Evolutionary conservation across 371 early-diverging fungal species (phyloP).

Genomic region (Pancytospora philotis): DNA sequence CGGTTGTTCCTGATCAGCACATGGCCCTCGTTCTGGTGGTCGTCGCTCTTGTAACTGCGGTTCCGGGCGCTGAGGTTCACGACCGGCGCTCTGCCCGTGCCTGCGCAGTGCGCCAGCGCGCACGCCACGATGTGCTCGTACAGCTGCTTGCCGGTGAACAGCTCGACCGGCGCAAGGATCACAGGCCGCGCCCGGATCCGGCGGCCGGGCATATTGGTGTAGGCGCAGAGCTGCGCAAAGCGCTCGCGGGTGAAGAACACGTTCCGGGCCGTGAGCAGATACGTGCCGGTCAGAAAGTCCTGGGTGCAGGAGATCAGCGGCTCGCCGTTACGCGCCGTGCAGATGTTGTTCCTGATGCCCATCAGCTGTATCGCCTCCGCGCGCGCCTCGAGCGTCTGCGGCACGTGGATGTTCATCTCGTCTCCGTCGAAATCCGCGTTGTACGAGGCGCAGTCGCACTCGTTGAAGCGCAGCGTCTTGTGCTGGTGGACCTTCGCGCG

Average conservation of each 20-base stretch:
- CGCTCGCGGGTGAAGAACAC: slow-evolving; percentile 81
- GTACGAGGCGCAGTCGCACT: slow-evolving; percentile 95
- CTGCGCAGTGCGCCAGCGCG: slow-evolving; percentile 68
- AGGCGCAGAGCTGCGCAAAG: slow-evolving; percentile 57
- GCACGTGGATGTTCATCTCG: slow-evolving; percentile 99
- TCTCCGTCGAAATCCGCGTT: slow-evolving; percentile 99
- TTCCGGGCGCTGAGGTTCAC: slow-evolving; percentile 67
- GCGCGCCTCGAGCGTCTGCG: slow-evolving; percentile 79
- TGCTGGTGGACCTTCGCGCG: slow-evolving; percentile 88
- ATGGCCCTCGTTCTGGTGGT: slow-evolving; percentile 42
- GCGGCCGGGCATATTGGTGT: slow-evolving; percentile 83
- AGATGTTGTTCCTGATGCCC: slow-evolving; percentile 89
- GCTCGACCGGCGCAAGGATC: slow-evolving; percentile 79
- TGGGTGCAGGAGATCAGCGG: slow-evolving; percentile 99
- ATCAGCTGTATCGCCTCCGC: slow-evolving; percentile 86
- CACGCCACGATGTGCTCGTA: slow-evolving; percentile 72
- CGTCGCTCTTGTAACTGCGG: slow-evolving; percentile 62
- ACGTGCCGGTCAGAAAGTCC: slow-evolving; percentile 87
- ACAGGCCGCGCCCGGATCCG: slow-evolving; percentile 66
- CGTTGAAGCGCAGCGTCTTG: slow-evolving; percentile 92
- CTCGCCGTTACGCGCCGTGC: slow-evolving; percentile 89
- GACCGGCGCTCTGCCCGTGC: slow-evolving; percentile 62
- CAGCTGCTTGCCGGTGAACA: slow-evolving; percentile 97
- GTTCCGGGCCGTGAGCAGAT: slow-evolving; percentile 86
- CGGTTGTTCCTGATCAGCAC: slow-evolving; percentile 75